Conservation (phyloP, 108 stramenopile species). For the Bacterosira constricta region DNA sequence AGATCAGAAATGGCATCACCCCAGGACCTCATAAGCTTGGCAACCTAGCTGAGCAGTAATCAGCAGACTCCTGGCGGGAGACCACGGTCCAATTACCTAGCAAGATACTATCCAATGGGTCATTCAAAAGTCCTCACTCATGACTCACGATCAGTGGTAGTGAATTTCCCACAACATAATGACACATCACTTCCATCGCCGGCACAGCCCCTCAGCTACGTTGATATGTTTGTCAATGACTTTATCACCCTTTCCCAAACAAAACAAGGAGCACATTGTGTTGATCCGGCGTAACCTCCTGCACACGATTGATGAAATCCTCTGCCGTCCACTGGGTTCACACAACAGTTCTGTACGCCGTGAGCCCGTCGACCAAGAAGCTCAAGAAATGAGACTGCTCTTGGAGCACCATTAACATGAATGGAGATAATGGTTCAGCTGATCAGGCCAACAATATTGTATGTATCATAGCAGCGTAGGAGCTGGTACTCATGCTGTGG, state of each 20-base stretch:
- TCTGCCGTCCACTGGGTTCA: slow-evolving; percentile 20
- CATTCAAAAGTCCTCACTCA: too few species aligned
- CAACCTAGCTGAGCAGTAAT: neutral
- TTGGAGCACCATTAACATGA: slow-evolving; percentile 2
- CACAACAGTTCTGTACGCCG: slow-evolving; percentile 3
- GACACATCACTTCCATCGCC: neutral
- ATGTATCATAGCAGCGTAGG: too few species aligned
- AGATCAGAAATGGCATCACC: neutral
- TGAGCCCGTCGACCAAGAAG: slow-evolving; percentile 44
- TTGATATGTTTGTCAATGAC: slow-evolving; percentile 8
- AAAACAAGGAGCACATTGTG: too few species aligned
- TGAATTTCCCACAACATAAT: neutral
- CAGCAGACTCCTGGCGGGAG: neutral
- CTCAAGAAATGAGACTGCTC: slow-evolving; percentile 25
- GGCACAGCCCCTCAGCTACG: neutral
- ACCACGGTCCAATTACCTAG: neutral
- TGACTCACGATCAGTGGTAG: too few species aligned
- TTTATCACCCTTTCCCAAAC: too few species aligned
- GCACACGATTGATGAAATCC: too few species aligned
- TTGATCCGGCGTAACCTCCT: too few species aligned
- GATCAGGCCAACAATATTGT: too few species aligned
- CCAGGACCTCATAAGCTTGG: neutral
- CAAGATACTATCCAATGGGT: neutral
- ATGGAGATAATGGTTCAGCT: too few species aligned
- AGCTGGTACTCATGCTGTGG: too few species aligned